These are phyloP conservation scores for Aspergillus quadricinctus DNA, from an alignment of 2,329 filamentous ascomycete species.

Conservation along the genomic window DNA sequence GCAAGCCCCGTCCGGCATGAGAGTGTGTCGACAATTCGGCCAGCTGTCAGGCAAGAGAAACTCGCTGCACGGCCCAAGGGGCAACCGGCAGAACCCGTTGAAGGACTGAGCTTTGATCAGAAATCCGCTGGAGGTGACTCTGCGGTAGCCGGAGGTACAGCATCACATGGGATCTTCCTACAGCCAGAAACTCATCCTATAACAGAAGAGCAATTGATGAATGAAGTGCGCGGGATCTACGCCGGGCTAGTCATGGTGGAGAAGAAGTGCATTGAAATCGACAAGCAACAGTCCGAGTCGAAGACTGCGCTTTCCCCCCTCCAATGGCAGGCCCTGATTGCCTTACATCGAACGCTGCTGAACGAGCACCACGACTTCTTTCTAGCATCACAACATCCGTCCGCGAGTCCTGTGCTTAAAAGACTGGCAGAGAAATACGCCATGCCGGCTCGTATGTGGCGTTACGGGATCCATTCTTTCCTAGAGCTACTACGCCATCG, in stretches of 20 bases:
- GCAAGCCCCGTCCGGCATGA: constrained; percentile 11
- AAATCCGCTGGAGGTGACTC: constrained; percentile 12
- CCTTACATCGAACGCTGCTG: constrained; percentile 72
- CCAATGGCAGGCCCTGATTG: constrained; percentile 81
- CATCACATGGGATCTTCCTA: constrained; percentile 37
- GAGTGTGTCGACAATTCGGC: constrained; percentile 1
- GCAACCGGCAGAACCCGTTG: constrained; percentile 10
- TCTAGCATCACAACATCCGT: constrained; percentile 79
- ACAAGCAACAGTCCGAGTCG: constrained; percentile 55
- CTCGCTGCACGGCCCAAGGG: constrained; percentile 8
- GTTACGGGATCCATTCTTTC: constrained; percentile 83
- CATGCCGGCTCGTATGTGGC: constrained; percentile 94
- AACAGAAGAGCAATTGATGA: constrained; percentile 71
- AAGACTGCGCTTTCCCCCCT: constrained; percentile 55
- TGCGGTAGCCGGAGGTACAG: constrained; percentile 22
- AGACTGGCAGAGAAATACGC: constrained; percentile 73
- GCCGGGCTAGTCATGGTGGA: constrained; percentile 82
- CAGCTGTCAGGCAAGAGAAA: constrained; percentile 5
- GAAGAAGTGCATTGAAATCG: constrained; percentile 78
- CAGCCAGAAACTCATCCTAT: constrained; percentile 66
- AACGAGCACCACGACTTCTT: constrained; percentile 86
- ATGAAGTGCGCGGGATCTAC: constrained; percentile 64
- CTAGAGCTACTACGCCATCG: constrained; percentile 71
- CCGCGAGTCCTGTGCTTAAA: constrained; percentile 63
- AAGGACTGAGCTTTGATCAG: constrained; percentile 13